Base-by-base conservation (phyloP, 805 yeast species). In the Starmerella sp. region DNA sequence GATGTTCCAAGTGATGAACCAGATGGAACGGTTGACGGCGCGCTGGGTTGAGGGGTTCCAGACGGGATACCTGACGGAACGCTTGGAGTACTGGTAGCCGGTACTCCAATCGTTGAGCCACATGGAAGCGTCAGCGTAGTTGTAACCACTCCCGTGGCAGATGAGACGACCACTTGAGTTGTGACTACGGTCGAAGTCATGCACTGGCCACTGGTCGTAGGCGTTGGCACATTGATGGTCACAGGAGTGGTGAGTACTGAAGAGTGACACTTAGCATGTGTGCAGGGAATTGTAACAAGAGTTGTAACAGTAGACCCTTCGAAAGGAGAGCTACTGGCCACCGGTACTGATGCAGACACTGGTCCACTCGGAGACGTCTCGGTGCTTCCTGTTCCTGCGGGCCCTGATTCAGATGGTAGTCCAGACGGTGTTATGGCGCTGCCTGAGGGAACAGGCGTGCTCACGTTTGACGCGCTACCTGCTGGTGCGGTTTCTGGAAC, bases 81-180 rank as follows among this genome's bases (percentile, higher is more conserved):
- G 22, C 22, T 22, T 22, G 22, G 22, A 22, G 22, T 22, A 32
- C 35, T 32, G 11, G 11, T 11, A 8, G 11, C 35, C 8, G 41
- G 14, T 10, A 15, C 15, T 9, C 13, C 30, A 15, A 39, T 6
- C 5, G 30, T 39, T 7, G 43, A 39, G 30, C 53, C 58, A 46
- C 61, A 60, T 6, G 62, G 62, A 14, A 58, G 28, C 7, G 60
- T 49, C 9, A 60, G 52, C 2, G 58, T 48, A n/a, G 58, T 47
- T 2, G 55, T 56, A 2, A 52, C 43, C 6, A 30, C 15, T 15
- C 36, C 44, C 14, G 60, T 55, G 4, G 51, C 51, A 7, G 43
- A 36, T 4, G 51, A 48, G 13, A 48, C 42, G 17, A 36, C 51
- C 7, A 48, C 37, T 14, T 14, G 15, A 6, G 48, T 13, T 9